Percentiles rank a stretch among this genome's conserved stretches.
Evolutionary conservation across 106 monocot genomes (phyloP).

Genomic region (Triglochin maritima): DNA sequence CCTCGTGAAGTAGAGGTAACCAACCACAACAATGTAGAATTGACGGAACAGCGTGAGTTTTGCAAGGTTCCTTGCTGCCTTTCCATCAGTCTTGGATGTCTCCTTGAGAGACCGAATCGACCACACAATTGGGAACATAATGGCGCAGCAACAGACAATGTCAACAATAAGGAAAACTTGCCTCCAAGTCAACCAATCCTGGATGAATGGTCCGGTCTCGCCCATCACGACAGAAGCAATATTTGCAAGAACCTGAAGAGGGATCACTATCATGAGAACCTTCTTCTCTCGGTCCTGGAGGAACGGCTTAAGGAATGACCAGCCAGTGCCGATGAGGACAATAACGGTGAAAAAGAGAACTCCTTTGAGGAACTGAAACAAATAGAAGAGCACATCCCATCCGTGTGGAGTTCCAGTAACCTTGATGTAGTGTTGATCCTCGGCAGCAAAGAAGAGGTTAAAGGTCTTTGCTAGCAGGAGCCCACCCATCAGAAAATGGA

Average conservation of each 20-base stretch:
- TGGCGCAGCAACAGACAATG: conserved; percentile 73
- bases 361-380: conserved; percentile 82
- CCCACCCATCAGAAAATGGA: conserved; percentile 74
- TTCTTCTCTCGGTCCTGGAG: conserved; percentile 96
- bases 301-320: conserved; percentile 95
- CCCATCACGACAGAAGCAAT: conserved; percentile 79
- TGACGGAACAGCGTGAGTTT: conserved; percentile 85
- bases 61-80: conserved; percentile 74
- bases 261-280: conserved; percentile 87
- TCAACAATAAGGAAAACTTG: conserved; percentile 83
- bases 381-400: conserved; percentile 86
- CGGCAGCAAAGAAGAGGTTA: conserved; percentile 63
- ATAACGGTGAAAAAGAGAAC: conserved; percentile 86
- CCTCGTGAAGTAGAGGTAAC: conserved; percentile 89
- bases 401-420: conserved; percentile 81
- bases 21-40: conserved; percentile 80
- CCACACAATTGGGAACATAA: conserved; percentile 89
- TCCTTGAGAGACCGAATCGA: conserved; percentile 69
- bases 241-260: conserved; percentile 78
- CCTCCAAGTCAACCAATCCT: conserved; percentile 73
- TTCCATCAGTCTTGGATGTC: conserved; percentile 90
- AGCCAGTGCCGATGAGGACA: conserved; percentile 83
- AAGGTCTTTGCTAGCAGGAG: conserved; percentile 55
- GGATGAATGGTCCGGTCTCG: conserved; percentile 77
- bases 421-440: conserved; percentile 89